Percentiles rank a stretch among this genome's conserved stretches.
These are phyloP conservation scores for Clathrospora elynae DNA, from an alignment of 2,329 filamentous ascomycete genomes.

Conservation along the genomic window DNA sequence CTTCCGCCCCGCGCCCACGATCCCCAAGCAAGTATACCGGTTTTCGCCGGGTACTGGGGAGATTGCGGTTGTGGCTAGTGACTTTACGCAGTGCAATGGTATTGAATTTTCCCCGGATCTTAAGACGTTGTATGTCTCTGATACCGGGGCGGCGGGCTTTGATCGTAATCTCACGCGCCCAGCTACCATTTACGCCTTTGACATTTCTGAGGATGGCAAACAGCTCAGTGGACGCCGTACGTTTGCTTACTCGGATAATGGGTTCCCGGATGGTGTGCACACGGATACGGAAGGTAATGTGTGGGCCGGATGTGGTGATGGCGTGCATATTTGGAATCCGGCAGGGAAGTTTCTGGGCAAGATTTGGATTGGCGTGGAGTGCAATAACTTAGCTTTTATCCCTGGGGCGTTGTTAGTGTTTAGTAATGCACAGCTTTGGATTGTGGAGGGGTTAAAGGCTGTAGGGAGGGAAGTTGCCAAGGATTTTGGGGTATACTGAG, in stretches of 20 bases:
- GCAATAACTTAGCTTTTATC: conserved; percentile 47
- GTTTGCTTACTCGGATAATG: conserved; percentile 62
- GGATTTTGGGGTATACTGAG: conserved; percentile 46
- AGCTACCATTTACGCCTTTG: conserved; percentile 52
- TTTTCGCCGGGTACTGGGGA: conserved; percentile 51
- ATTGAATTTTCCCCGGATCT: conserved; percentile 53
- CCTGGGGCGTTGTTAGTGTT: conserved; percentile 44
- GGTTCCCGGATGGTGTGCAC: conserved; percentile 65
- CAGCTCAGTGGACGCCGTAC: conserved; percentile 47
- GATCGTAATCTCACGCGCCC: conserved; percentile 47
- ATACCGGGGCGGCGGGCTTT: conserved; percentile 52
- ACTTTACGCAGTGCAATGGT: conserved; percentile 53
- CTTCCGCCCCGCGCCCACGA: conserved; percentile 38
- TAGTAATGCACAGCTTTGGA: conserved; percentile 43
- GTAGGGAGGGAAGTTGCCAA: conserved; percentile 43
- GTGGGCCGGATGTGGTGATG: conserved; percentile 61
- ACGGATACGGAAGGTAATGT: conserved; percentile 61
- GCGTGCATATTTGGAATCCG: conserved; percentile 60
- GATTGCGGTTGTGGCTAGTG: conserved; percentile 50
- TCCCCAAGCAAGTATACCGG: conserved; percentile 50
- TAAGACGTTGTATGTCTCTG: conserved; percentile 53
- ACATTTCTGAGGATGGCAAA: conserved; percentile 48
- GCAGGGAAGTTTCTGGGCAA: conserved; percentile 61
- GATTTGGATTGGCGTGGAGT: conserved; percentile 57
- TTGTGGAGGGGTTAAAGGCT: conserved; percentile 44